A percentile compares a stretch with the other conserved stretches of the same genome.
Evolutionary conservation across 441 rosid species (phyloP).

Genomic region (Erodium texanum): DNA sequence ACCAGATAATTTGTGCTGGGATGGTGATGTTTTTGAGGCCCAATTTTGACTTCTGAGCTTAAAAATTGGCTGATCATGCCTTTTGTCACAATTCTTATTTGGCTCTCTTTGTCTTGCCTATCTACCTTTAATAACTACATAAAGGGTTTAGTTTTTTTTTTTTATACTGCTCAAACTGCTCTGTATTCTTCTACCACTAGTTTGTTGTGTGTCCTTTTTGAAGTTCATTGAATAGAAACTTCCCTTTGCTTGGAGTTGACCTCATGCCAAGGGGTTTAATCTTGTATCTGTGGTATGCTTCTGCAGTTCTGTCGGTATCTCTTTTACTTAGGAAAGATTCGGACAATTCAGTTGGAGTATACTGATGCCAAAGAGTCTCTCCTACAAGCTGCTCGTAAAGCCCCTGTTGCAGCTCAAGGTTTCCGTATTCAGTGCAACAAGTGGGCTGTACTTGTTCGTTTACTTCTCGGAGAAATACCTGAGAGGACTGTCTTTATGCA

Average conservation of each 20-base stretch:
- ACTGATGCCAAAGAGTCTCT: conserved; percentile 62
- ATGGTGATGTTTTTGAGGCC: background rate
- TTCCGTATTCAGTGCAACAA: conserved; percentile 47
- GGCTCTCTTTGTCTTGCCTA: background rate
- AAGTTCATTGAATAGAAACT: background rate
- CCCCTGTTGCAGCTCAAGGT: conserved; percentile 48
- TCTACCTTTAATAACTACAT: background rate
- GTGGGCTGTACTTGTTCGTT: conserved; percentile 50
- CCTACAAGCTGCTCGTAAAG: conserved; percentile 53
- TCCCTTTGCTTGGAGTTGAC: background rate
- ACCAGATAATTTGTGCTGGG: background rate
- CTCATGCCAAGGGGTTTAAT: too few relatives aligned
- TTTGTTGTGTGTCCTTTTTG: background rate
- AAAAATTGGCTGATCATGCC: background rate
- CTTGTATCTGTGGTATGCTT: conserved; percentile 2
- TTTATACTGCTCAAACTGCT: background rate
- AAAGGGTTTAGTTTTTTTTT: background rate
- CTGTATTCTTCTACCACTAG: background rate
- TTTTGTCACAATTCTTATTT: background rate
- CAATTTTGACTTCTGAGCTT: background rate
- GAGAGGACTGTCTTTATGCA: conserved; percentile 50
- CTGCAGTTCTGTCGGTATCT: conserved; percentile 56
- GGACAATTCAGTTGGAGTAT: conserved; percentile 58
- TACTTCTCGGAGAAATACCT: conserved; percentile 54
- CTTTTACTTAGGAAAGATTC: conserved; percentile 60